These are phyloP conservation scores for Claviceps quebecensis DNA, from an alignment of 2,329 filamentous ascomycete genomes.

Conservation along the genomic window DNA sequence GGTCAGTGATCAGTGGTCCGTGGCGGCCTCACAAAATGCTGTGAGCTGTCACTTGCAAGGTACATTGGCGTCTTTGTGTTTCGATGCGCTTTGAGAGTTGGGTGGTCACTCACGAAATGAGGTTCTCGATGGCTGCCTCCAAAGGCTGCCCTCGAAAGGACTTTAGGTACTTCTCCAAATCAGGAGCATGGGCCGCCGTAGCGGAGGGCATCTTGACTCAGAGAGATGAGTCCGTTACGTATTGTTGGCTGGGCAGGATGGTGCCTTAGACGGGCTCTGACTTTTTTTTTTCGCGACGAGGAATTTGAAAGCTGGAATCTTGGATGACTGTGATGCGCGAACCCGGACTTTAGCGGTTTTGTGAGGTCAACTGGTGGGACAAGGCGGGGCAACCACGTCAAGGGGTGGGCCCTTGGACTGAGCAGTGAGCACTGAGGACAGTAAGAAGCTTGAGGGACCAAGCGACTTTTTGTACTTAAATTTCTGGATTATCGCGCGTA, in stretches of 20 bases:
- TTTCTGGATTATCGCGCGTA: no score
- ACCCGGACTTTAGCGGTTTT: background rate
- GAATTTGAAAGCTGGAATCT: background rate
- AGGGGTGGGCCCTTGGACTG: background rate
- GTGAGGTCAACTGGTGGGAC: background rate
- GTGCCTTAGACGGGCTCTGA: background rate
- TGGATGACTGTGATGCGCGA: background rate
- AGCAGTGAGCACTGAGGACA: no score
- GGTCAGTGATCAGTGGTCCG: background rate
- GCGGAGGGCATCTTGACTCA: slow-evolving; percentile 19
- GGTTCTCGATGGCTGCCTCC: slow-evolving; percentile 69
- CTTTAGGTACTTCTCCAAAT: slow-evolving; percentile 64
- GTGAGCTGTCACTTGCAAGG: background rate
- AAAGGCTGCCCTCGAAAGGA: slow-evolving; percentile 61
- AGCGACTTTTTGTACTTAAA: no score
- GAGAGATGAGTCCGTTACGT: background rate
- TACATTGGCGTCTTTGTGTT: background rate
- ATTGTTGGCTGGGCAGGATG: background rate
- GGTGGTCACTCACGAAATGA: slow-evolving; percentile 54
- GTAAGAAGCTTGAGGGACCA: no score
- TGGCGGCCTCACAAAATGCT: no score
- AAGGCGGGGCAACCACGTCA: background rate
- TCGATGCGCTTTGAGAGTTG: background rate
- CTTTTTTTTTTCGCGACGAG: slow-evolving; percentile 1
- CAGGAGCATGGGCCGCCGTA: slow-evolving; percentile 42